Percentiles rank a stretch among this genome's conserved stretches.
phyloP scores from a whole-genome alignment of 2,329 filamentous ascomycete genomes.

The Trichoderma polysporum region DNA sequence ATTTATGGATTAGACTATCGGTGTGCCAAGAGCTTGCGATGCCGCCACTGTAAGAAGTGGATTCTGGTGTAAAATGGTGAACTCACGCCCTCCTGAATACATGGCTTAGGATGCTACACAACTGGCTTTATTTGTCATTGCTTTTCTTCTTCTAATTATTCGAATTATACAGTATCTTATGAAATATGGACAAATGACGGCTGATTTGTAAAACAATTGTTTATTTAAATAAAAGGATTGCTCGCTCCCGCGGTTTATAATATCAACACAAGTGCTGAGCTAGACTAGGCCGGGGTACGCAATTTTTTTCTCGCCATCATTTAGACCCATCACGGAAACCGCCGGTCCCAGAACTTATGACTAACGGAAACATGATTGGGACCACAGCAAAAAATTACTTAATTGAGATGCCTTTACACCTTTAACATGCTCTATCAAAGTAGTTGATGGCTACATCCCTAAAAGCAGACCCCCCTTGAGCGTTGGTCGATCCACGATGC shows the following conservation, averaged over 20 bases:
- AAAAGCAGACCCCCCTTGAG: no score
- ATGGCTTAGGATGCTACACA: not conserved
- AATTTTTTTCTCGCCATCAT: not conserved
- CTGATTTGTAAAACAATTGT: no score
- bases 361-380: conserved; percentile 6
- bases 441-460: no score
- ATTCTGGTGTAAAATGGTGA: conserved; percentile 8
- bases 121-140: not conserved
- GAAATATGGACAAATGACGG: no score
- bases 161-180: not conserved
- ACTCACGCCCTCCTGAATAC: no score
- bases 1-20: conserved; percentile 4
- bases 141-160: not conserved
- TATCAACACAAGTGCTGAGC: not conserved
- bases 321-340: conserved; percentile 14
- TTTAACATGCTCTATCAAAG: not conserved
- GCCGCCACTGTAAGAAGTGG: not conserved
- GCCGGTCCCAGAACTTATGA: conserved; percentile 15
- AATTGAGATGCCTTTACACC: not conserved
- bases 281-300: not conserved
- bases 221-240: not conserved
- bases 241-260: not conserved
- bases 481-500: not conserved
- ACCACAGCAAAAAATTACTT: not conserved
- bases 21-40: not conserved